Conservation (phyloP, 192 early-diverging fungal species). For the Linnemannia hyalina region DNA sequence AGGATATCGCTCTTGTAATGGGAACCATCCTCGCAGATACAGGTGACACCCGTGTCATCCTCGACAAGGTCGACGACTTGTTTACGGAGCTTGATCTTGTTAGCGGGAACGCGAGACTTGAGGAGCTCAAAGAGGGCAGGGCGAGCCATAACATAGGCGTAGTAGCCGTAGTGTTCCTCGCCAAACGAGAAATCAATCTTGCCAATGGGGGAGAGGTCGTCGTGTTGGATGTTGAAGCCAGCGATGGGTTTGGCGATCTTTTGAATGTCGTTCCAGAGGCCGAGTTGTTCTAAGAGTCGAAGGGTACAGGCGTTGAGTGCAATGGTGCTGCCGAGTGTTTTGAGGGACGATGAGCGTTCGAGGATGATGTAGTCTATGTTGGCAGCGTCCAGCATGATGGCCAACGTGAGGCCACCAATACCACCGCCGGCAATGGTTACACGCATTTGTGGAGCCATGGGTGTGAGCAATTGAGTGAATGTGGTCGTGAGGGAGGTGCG, state of each 20-base stretch:
- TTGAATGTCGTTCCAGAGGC: slow-evolving; percentile 29
- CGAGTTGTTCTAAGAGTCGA: slow-evolving; percentile 48
- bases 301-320: slow-evolving; percentile 37
- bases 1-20: slow-evolving; percentile 35
- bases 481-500: background rate
- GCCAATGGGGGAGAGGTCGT: slow-evolving; percentile 27
- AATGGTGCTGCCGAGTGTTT: slow-evolving; percentile 37
- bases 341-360: slow-evolving; percentile 23
- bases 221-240: slow-evolving; percentile 15
- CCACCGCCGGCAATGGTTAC: slow-evolving; percentile 47
- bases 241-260: slow-evolving; percentile 35
- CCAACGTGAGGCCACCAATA: slow-evolving; percentile 45
- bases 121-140: slow-evolving; percentile 36
- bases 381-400: slow-evolving; percentile 38
- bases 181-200: slow-evolving; percentile 29
- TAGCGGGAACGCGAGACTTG: slow-evolving; percentile 10
- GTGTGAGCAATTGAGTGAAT: background rate
- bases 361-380: slow-evolving; percentile 49
- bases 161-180: slow-evolving; percentile 38
- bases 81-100: slow-evolving; percentile 23
- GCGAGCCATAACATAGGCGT: slow-evolving; percentile 33
- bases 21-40: slow-evolving; percentile 25
- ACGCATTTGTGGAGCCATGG: slow-evolving; percentile 9
- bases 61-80: slow-evolving; percentile 22
- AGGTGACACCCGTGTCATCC: slow-evolving; percentile 4